Percentiles rank a stretch among this genome's conserved stretches.
Conservation (phyloP, 768 basidiomycete species). For the Tricholoma sp. region DNA sequence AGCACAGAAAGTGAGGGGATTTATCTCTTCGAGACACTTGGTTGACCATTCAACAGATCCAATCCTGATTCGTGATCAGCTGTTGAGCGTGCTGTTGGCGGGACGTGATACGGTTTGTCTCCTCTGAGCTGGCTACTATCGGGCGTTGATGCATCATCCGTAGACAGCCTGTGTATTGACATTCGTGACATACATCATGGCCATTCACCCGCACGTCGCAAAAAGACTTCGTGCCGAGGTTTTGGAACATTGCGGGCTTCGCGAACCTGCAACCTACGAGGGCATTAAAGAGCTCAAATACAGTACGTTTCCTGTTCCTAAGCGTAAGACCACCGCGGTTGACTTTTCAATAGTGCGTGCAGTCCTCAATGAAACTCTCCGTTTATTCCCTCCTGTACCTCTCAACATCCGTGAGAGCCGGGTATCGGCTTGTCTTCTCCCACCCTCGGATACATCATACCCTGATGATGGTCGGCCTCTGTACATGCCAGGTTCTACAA, state of each 20-base stretch:
- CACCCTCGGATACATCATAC: constrained; percentile 47
- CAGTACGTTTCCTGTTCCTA: constrained; percentile 32
- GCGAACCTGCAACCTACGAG: constrained; percentile 48
- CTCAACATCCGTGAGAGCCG: constrained; percentile 63
- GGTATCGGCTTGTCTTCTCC: constrained; percentile 42
- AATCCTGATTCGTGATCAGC: constrained; percentile 66
- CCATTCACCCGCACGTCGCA: constrained; percentile 54
- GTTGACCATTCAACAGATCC: constrained; percentile 38
- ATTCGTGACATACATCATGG: constrained; percentile 65
- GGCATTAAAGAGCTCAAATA: constrained; percentile 59
- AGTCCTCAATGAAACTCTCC: constrained; percentile 73
- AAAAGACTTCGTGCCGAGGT: constrained; percentile 56
- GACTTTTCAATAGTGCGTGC: constrained; percentile 49
- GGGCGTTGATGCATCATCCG: constrained; percentile 3
- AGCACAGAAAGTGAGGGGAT: constrained; percentile 50
- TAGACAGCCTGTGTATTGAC: constrained; percentile 70
- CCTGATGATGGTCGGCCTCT: constrained; percentile 33
- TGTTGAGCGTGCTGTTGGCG: constrained; percentile 73
- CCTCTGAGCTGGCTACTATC: background rate
- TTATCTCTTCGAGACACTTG: background rate
- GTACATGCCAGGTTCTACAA: constrained; percentile 55
- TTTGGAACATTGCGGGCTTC: constrained; percentile 45
- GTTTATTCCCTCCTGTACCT: constrained; percentile 77
- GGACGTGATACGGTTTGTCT: constrained; percentile 67
- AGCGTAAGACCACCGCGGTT: background rate